phyloP scores from a whole-genome alignment of 495 filamentous ascomycete species.

The Aspergillus saccharolyticus region DNA sequence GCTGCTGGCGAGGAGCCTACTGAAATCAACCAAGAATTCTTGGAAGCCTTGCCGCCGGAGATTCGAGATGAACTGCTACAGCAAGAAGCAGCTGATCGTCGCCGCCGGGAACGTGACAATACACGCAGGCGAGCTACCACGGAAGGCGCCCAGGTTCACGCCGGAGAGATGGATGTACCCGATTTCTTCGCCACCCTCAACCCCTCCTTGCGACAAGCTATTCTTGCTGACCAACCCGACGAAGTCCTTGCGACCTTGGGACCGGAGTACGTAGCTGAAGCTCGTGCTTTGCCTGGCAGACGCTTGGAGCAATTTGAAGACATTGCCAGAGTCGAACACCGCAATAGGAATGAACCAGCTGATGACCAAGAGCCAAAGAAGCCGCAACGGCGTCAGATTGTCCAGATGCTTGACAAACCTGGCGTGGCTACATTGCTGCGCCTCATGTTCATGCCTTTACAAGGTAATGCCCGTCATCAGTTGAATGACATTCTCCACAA shows the following conservation, averaged over 20 bases:
- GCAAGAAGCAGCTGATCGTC: constrained; percentile 83
- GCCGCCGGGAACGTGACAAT: constrained; percentile 79
- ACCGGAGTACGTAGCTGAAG: constrained; percentile 78
- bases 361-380: constrained; percentile 55
- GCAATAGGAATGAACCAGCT: constrained; percentile 40
- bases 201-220: constrained; percentile 74
- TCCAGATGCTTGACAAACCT: constrained; percentile 95
- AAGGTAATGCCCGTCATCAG: constrained; percentile 71
- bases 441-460: constrained; percentile 93
- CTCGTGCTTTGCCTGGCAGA: constrained; percentile 62
- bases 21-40: constrained; percentile 89
- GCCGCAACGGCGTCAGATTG: constrained; percentile 67
- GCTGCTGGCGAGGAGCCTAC: constrained; percentile 77
- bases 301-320: constrained; percentile 59
- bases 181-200: constrained; percentile 91
- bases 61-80: constrained; percentile 85
- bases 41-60: constrained; percentile 85
- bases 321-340: constrained; percentile 39
- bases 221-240: constrained; percentile 87
- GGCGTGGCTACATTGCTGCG: constrained; percentile 91
- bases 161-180: constrained; percentile 88
- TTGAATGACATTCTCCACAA: constrained; percentile 82
- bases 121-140: constrained; percentile 56
- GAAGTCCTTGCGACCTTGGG: constrained; percentile 82
- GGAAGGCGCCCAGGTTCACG: constrained; percentile 47